Evolutionary conservation across 176 grass and related monocot genomes (phyloP).

Genomic region (Eleusine coracana): DNA sequence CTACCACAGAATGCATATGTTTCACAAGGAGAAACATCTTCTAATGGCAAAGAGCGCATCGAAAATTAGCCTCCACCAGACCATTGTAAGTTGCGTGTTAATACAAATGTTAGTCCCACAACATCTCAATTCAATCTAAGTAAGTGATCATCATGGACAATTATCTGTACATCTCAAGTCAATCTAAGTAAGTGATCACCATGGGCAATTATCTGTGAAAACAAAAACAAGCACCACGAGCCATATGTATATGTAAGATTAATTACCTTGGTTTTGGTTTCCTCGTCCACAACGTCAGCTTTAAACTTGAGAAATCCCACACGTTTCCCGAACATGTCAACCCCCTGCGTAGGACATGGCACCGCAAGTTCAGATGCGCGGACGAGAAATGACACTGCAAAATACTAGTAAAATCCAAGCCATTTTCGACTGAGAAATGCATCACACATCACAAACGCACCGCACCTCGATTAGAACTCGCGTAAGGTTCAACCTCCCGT

Average conservation of each 20-base stretch:
- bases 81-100: not conserved
- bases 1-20: not conserved
- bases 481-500: constrained; percentile 57
- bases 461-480: constrained; percentile 82
- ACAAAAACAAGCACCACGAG: not conserved
- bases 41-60: not conserved
- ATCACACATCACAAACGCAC: not conserved
- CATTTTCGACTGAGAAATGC: constrained; percentile 25
- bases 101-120: not conserved
- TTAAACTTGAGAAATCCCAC: constrained; percentile 97
- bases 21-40: not conserved
- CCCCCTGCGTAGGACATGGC: constrained; percentile 48
- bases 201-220: not conserved
- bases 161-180: not conserved
- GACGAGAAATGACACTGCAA: not conserved
- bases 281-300: constrained; percentile 80
- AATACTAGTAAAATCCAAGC: constrained; percentile 2
- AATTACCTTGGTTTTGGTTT: constrained; percentile 78
- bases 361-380: not conserved
- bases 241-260: not conserved
- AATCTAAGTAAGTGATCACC: not conserved
- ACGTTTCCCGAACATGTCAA: constrained; percentile 86
- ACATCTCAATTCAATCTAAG: not conserved
- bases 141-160: not conserved
- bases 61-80: not conserved